Percentiles rank a stretch among this genome's conserved stretches.
Evolutionary conservation across 495 filamentous ascomycete species (phyloP).

Genomic region (Jackrogersella multiformis): DNA sequence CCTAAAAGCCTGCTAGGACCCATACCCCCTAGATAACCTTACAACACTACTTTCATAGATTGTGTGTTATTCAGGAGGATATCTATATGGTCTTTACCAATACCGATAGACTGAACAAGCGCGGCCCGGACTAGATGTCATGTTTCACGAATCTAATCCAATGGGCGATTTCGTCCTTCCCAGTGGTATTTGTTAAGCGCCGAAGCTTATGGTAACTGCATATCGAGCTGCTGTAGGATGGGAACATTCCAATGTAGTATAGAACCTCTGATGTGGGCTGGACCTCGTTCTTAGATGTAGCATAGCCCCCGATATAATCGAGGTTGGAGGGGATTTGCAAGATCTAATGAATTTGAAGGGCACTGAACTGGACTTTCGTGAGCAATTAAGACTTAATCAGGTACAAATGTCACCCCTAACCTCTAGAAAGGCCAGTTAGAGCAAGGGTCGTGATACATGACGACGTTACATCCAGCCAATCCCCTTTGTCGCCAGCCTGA

Average conservation of each 20-base stretch:
- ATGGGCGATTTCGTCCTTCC: slow-evolving; percentile 22
- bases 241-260: background rate
- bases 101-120: too few species aligned
- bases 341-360: background rate
- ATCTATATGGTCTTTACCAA: too few species aligned
- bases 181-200: slow-evolving; percentile 30
- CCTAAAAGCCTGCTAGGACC: background rate
- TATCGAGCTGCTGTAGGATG: background rate
- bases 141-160: slow-evolving; percentile 20
- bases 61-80: too few species aligned
- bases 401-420: background rate
- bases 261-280: background rate
- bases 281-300: background rate
- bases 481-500: slow-evolving; percentile 1
- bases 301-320: background rate
- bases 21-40: slow-evolving; percentile 45
- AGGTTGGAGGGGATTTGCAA: too few species aligned
- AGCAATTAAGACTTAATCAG: background rate
- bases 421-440: background rate
- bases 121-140: slow-evolving; percentile 47
- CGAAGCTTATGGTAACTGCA: background rate
- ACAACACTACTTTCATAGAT: slow-evolving; percentile 51
- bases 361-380: background rate
- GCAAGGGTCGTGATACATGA: slow-evolving; percentile 3
- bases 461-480: slow-evolving; percentile 7